Percentiles rank a stretch among this genome's conserved stretches.
phyloP scores from a whole-genome alignment of 257 asterid genomes.

The Solanum rostratum region DNA sequence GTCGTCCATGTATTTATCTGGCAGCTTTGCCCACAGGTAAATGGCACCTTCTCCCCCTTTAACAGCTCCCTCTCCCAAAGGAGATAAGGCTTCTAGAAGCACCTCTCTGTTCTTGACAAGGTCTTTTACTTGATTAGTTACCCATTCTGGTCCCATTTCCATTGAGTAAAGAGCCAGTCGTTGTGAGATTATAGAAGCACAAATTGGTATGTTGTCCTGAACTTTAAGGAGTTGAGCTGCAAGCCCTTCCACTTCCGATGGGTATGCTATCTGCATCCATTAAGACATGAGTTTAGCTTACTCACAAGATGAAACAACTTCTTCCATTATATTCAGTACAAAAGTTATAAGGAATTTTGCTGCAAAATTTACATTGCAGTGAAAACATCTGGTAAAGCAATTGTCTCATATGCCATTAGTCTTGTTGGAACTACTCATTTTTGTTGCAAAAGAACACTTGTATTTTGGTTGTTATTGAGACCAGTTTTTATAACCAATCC shows the following conservation, averaged over 20 bases:
- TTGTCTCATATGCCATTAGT: neutral
- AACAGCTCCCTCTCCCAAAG: slow-evolving; percentile 66
- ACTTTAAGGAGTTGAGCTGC: slow-evolving; percentile 75
- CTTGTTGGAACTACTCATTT: neutral
- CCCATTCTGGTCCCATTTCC: slow-evolving; percentile 91
- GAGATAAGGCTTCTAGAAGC: slow-evolving; percentile 60
- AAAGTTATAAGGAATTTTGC: neutral
- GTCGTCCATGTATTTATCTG: slow-evolving; percentile 42
- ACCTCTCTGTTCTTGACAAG: slow-evolving; percentile 62
- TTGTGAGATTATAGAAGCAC: slow-evolving; percentile 80
- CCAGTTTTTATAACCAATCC: neutral
- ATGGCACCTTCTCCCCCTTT: slow-evolving; percentile 97
- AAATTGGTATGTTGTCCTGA: slow-evolving; percentile 96
- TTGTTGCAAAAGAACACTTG: neutral
- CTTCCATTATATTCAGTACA: neutral
- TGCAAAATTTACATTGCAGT: neutral
- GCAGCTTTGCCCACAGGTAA: slow-evolving; percentile 93
- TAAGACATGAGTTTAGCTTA: neutral
- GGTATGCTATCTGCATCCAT: slow-evolving; percentile 72
- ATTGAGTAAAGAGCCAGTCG: slow-evolving; percentile 67
- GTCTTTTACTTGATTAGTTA: slow-evolving; percentile 45
- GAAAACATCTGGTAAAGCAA: neutral
- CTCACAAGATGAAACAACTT: neutral
- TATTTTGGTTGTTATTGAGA: neutral
- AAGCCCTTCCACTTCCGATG: slow-evolving; percentile 69